A percentile compares a stretch with the other conserved stretches of the same genome.
Evolutionary conservation across 73 alveolate genomes (phyloP).

Genomic region (Chromera velia): DNA sequence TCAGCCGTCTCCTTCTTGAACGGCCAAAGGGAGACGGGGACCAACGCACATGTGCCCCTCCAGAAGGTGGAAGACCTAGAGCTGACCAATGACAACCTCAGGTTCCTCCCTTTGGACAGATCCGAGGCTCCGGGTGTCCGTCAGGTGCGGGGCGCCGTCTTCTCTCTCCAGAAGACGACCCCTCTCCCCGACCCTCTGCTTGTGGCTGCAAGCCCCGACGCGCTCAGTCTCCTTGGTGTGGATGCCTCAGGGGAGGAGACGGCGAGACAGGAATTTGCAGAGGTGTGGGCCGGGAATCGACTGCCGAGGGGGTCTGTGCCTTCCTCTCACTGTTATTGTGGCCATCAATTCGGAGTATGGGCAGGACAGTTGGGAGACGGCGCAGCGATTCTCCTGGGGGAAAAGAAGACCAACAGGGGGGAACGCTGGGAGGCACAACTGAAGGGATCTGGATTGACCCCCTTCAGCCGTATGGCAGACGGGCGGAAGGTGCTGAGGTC

Average conservation of each 20-base stretch:
- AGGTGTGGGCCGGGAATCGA: slow-evolving; percentile 42
- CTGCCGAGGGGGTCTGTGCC: slow-evolving; percentile 41
- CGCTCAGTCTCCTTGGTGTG: not conserved
- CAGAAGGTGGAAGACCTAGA: too few species aligned
- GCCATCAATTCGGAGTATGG: slow-evolving; percentile 53
- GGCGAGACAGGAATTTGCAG: slow-evolving; percentile 5
- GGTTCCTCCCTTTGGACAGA: not conserved
- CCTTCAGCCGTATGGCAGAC: slow-evolving; percentile 75
- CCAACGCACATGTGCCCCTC: too few species aligned
- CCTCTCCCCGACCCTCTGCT: not conserved
- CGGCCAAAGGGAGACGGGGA: too few species aligned
- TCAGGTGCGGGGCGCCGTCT: not conserved
- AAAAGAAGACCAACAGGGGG: slow-evolving; percentile 5
- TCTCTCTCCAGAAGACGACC: not conserved
- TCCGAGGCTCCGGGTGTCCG: not conserved
- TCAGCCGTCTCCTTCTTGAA: too few species aligned
- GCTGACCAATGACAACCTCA: not conserved
- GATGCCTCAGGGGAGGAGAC: not conserved
- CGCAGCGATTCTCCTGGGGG: slow-evolving; percentile 57
- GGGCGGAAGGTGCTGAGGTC: slow-evolving; percentile 82
- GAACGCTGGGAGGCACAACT: slow-evolving; percentile 55
- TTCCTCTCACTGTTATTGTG: slow-evolving; percentile 51
- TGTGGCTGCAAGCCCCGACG: not conserved
- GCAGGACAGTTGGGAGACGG: slow-evolving; percentile 66
- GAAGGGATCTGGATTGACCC: slow-evolving; percentile 81